Percentiles rank a stretch among this genome's conserved stretches.
Conservation (phyloP, 2,329 filamentous ascomycete species). For the Exophiala sideris region DNA sequence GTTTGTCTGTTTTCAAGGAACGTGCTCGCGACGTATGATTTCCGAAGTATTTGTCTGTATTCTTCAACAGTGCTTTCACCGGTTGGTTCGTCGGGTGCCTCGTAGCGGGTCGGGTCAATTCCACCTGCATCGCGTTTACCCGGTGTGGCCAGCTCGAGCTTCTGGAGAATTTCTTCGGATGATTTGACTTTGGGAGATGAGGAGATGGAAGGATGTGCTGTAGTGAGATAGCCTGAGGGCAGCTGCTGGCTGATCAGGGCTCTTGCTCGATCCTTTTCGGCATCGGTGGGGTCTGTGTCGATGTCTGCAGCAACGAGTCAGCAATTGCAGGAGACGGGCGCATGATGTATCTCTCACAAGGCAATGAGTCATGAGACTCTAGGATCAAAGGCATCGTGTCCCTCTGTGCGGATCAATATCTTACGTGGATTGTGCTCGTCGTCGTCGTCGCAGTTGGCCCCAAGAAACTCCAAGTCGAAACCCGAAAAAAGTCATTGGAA, state of each 20-base stretch:
- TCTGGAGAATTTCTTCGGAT: conserved; percentile 63
- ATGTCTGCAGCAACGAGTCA: conserved; percentile 60
- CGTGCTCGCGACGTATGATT: conserved; percentile 56
- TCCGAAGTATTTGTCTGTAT: conserved; percentile 52
- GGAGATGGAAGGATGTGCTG: conserved; percentile 59
- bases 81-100: conserved; percentile 63
- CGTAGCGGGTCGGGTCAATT: conserved; percentile 79
- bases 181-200: conserved; percentile 54
- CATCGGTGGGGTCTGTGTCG: conserved; percentile 64
- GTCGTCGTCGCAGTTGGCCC: background rate
- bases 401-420: background rate
- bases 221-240: conserved; percentile 44
- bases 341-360: conserved; percentile 19
- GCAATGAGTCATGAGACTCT: conserved; percentile 60
- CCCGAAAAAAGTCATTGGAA: too few relatives aligned
- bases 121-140: conserved; percentile 57
- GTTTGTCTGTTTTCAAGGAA: conserved; percentile 56
- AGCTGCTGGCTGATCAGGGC: conserved; percentile 68
- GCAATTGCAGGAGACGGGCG: conserved; percentile 5
- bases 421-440: background rate
- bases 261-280: conserved; percentile 63
- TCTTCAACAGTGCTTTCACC: conserved; percentile 33
- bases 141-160: conserved; percentile 65
- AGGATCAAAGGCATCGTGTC: conserved; percentile 63
- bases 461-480: conserved; percentile 4